Base-by-base conservation (phyloP, 148 eudicot genomes). In the Camellia japonica region DNA sequence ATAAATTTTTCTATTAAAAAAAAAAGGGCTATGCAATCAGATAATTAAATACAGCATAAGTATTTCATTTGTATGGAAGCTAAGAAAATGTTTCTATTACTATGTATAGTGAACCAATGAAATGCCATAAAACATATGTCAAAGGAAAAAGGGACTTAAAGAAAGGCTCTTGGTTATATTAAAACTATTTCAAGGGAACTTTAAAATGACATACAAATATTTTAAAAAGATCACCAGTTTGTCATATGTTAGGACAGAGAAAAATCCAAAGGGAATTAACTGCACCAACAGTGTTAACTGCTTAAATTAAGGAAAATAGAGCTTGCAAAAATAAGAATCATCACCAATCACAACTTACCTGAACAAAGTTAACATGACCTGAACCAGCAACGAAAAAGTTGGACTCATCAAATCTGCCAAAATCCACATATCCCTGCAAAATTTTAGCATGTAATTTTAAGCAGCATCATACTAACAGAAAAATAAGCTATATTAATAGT, bases 351-450 rank as follows among this genome's bases (percentile, higher is more conserved):
- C 56, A 72, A 78, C 90, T 84, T 89, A 90, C 98, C 82, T 95
- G 97, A 79, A 91, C 88, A 88, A 95, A 93, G 80, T 87, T 82
- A 80, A 79, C 78, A 59, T 60, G 87, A 79, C 87, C 96, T 14
- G 94, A 91, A 64, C 94, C 91, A 84, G 96, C 90, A 84, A 80
- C 87, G 87, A 95, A 91, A 81, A 86, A 74, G 80, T 89, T 89
- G 80, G 82, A 84, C 68, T 64, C 74, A 85, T 90, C 90, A 80
- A 89, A 95, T 85, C 98, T 91, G n/a, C 98, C 98, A 84, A 86
- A 95, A 89, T 85, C 90, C 77, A 90, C 79, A 78, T 93, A 95
- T 79, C 98, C 98, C 98, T 95, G 85, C 82, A 85, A 73, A 85
- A 59, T 63, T 43, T 19, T 20, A 61, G 3, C 49, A 68, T 10